Percentiles rank a stretch among this genome's conserved stretches.
Conservation (phyloP, 2,329 filamentous ascomycete species). For the Penicillium italicum region DNA sequence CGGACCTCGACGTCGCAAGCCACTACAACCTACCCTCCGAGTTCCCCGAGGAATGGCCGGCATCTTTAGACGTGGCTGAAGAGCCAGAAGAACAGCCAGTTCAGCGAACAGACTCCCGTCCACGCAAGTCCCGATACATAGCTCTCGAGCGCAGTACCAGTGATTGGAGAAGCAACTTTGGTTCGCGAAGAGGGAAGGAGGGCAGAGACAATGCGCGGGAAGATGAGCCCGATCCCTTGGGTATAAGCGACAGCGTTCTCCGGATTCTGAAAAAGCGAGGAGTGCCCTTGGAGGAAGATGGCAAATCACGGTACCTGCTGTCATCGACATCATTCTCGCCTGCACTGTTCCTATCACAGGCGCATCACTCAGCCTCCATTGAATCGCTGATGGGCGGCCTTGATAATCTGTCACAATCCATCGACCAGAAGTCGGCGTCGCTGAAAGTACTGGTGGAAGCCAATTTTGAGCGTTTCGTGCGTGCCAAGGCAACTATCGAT, state of each 20-base stretch:
- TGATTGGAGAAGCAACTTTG: constrained; percentile 64
- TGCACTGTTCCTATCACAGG: constrained; percentile 83
- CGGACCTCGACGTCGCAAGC: constrained; percentile 76
- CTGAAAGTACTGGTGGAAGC: constrained; percentile 94
- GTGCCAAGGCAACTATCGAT: constrained; percentile 95
- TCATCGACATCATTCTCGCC: constrained; percentile 96
- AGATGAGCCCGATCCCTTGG: constrained; percentile 89
- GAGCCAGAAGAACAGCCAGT: constrained; percentile 57
- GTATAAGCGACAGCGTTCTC: constrained; percentile 83
- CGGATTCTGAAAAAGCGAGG: constrained; percentile 72
- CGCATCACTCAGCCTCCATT: constrained; percentile 82
- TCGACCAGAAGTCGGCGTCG: constrained; percentile 96
- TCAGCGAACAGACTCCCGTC: constrained; percentile 43
- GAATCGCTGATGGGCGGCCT: constrained; percentile 75
- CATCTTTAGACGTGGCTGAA: constrained; percentile 71
- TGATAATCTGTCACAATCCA: constrained; percentile 81
- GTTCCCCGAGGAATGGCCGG: constrained; percentile 81
- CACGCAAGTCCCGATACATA: constrained; percentile 74
- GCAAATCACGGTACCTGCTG: constrained; percentile 85
- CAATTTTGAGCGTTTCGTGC: constrained; percentile 97
- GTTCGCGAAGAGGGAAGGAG: constrained; percentile 64
- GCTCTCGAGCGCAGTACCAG: constrained; percentile 74
- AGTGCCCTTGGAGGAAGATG: constrained; percentile 78
- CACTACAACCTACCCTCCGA: constrained; percentile 82
- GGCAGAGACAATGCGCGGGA: constrained; percentile 77